Evolutionary conservation across 2,329 filamentous ascomycete genomes (phyloP).

Genomic region (Xylariales sp.): DNA sequence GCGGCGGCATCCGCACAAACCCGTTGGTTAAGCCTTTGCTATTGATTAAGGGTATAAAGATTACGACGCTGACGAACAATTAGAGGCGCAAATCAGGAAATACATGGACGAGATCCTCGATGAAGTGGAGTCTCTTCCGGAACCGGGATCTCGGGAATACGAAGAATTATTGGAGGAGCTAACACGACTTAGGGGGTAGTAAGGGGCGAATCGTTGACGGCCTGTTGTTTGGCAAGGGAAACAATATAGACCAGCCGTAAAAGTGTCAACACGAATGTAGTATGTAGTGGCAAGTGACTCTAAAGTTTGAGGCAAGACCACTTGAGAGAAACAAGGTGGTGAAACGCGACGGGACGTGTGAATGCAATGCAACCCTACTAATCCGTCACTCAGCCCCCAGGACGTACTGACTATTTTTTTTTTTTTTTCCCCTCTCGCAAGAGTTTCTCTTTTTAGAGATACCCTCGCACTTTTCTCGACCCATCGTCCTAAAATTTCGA

Average conservation of each 20-base stretch:
- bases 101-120: not conserved
- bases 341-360: constrained; percentile 26
- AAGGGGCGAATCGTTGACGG: no score
- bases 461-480: not conserved
- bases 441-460: constrained; percentile 18
- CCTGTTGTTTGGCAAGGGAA: not conserved
- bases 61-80: not conserved
- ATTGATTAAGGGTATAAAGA: not conserved
- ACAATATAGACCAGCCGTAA: not conserved
- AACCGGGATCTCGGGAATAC: constrained; percentile 12
- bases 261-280: not conserved
- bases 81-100: not conserved
- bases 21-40: constrained; percentile 3
- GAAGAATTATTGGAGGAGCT: constrained; percentile 1
- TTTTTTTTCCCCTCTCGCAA: constrained; percentile 10
- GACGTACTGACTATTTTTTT: not conserved
- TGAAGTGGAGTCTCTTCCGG: not conserved
- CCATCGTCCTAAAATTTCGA: not conserved
- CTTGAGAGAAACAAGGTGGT: constrained; percentile 7
- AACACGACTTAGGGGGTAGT: not conserved
- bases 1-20: not conserved
- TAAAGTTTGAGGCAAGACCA: not conserved
- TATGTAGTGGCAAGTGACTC: not conserved
- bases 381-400: constrained; percentile 12
- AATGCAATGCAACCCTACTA: constrained; percentile 20